Evolutionary conservation across 768 basidiomycete species (phyloP).

Genomic region (Russula compacta): DNA sequence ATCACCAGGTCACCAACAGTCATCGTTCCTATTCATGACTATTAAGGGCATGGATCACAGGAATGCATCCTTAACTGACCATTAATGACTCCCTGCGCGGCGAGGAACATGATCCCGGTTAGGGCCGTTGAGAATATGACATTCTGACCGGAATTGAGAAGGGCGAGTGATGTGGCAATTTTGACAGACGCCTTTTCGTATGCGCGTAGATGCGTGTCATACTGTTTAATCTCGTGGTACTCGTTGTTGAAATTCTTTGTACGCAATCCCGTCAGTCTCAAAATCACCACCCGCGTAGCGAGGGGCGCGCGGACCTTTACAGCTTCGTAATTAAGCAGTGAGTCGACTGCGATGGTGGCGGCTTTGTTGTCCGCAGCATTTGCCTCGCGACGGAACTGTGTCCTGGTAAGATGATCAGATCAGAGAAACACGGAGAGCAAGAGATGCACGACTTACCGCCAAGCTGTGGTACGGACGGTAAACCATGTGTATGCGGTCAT

Average conservation of each 20-base stretch:
- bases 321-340: constrained; percentile 96
- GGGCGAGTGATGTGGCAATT: constrained; percentile 89
- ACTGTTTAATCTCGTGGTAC: constrained; percentile 79
- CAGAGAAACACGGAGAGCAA: background rate
- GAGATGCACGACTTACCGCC: constrained; percentile 51
- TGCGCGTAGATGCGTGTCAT: constrained; percentile 76
- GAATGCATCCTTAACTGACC: constrained; percentile 38
- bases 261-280: background rate
- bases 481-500: constrained; percentile 95
- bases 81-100: constrained; percentile 87
- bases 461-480: constrained; percentile 90
- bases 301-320: constrained; percentile 73
- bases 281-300: background rate
- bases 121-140: constrained; percentile 91
- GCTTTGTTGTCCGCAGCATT: constrained; percentile 97
- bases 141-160: constrained; percentile 93
- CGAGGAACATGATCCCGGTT: constrained; percentile 93
- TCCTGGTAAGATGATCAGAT: constrained; percentile 38
- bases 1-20: constrained; percentile 97
- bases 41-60: constrained; percentile 4
- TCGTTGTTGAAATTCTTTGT: constrained; percentile 95
- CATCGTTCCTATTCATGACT: constrained; percentile 67
- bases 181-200: constrained; percentile 92
- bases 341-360: constrained; percentile 88
- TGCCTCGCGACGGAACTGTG: constrained; percentile 86